Conservation (phyloP, 2,329 filamentous ascomycete species). For the Aureobasidium sp. region DNA sequence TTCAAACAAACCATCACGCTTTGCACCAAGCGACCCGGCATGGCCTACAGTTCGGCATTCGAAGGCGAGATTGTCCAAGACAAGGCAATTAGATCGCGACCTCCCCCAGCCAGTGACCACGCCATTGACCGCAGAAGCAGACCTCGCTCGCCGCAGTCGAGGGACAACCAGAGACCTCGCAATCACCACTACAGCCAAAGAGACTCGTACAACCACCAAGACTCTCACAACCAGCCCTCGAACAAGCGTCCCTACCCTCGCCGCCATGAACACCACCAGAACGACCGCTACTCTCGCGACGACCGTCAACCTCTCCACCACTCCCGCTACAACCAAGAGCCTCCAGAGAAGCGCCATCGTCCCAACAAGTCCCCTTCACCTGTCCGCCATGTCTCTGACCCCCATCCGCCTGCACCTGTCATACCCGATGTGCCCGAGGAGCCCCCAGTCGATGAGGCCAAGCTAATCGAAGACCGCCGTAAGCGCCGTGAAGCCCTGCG, state of each 20-base stretch:
- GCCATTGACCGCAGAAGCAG: slow-evolving; percentile 90
- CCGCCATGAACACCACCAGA: slow-evolving; percentile 51
- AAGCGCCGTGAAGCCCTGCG: slow-evolving; percentile 77
- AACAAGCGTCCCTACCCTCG: slow-evolving; percentile 26
- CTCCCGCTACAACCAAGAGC: not conserved
- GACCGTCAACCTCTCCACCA: not conserved
- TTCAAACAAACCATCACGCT: not conserved
- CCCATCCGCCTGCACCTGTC: slow-evolving; percentile 24
- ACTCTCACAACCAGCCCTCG: not conserved
- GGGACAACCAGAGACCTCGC: slow-evolving; percentile 24
- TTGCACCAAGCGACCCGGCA: slow-evolving; percentile 14
- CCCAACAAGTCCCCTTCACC: slow-evolving; percentile 14
- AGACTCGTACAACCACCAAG: slow-evolving; percentile 8
- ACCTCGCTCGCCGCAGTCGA: slow-evolving; percentile 37
- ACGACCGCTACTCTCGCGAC: slow-evolving; percentile 29
- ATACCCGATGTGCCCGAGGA: slow-evolving; percentile 42
- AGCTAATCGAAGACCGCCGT: slow-evolving; percentile 75
- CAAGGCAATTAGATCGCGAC: slow-evolving; percentile 76
- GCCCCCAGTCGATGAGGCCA: slow-evolving; percentile 58
- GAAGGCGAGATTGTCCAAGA: slow-evolving; percentile 81
- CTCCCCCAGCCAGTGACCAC: slow-evolving; percentile 60
- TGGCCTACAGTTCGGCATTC: slow-evolving; percentile 53
- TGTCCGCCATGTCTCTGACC: not conserved
- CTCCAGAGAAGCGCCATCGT: slow-evolving; percentile 11
- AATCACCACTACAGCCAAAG: slow-evolving; percentile 43